Evolutionary conservation across 2,329 filamentous ascomycete genomes (phyloP).

Genomic region (Penicillium freii): DNA sequence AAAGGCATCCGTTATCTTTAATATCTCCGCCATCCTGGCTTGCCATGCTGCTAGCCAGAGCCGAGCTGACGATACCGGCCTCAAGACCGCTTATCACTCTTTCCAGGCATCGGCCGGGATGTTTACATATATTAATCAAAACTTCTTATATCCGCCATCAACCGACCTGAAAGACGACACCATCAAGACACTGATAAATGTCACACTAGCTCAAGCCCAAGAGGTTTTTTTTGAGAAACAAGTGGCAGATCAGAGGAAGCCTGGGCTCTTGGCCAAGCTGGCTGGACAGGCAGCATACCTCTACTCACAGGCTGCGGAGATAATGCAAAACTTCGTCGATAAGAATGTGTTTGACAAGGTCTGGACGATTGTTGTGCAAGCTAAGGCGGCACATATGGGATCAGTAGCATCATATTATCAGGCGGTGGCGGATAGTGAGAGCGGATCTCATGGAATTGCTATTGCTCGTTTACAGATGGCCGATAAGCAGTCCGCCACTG

Average conservation of each 20-base stretch:
- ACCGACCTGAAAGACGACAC: conserved; percentile 95
- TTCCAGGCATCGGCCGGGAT: conserved; percentile 98
- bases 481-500: conserved; percentile 74
- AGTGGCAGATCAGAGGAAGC: conserved; percentile 86
- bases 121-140: conserved; percentile 99
- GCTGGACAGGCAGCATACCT: conserved; percentile 86
- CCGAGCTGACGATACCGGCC: conserved; percentile 82
- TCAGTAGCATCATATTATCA: conserved; percentile 93
- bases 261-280: conserved; percentile 85
- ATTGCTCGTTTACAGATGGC: conserved; percentile 80
- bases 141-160: conserved; percentile 94
- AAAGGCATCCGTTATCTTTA: conserved; percentile 99
- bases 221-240: conserved; percentile 98
- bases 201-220: conserved; percentile 93
- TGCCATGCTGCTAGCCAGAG: conserved; percentile 94
- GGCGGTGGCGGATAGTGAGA: conserved; percentile 84
- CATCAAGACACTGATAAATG: conserved; percentile 86
- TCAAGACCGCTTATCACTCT: conserved; percentile 96
- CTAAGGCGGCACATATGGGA: conserved; percentile 77
- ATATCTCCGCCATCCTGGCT: conserved; percentile 94
- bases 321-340: conserved; percentile 85
- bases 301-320: conserved; percentile 83
- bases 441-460: conserved; percentile 79
- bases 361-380: conserved; percentile 71
- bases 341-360: conserved; percentile 92